These are phyloP conservation scores for Daldinia vernicosa DNA, from an alignment of 495 filamentous ascomycete genomes.

Conservation along the genomic window DNA sequence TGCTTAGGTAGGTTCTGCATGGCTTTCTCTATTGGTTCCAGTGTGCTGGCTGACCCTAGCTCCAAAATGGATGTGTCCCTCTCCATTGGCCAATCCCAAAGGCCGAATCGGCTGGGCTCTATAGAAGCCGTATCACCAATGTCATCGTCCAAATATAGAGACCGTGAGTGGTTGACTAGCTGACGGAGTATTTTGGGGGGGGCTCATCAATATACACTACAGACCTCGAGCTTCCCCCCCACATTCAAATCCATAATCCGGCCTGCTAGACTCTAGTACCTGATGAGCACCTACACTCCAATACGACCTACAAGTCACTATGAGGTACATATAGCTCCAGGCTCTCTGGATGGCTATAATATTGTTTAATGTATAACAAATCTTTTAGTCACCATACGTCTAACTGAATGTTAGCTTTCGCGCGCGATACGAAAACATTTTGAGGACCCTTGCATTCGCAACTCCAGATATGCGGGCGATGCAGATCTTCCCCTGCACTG, in stretches of 20 bases:
- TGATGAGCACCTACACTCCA: conserved; percentile 19
- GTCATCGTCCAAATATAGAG: too few relatives aligned
- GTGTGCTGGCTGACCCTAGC: not conserved
- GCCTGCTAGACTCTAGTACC: conserved; percentile 24
- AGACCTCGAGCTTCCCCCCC: conserved; percentile 25
- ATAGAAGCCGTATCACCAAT: conserved; percentile 32
- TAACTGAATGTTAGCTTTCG: conserved; percentile 7
- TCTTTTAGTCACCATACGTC: conserved; percentile 26
- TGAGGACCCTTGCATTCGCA: conserved; percentile 30
- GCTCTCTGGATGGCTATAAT: conserved; percentile 12
- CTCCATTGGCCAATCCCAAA: conserved; percentile 24
- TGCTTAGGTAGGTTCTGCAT: conserved; percentile 21
- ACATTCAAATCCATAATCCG: conserved; percentile 26
- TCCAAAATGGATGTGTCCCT: not conserved
- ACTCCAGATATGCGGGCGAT: conserved; percentile 25
- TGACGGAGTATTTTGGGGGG: conserved; percentile 31
- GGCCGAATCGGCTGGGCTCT: conserved; percentile 12
- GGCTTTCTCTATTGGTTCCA: conserved; percentile 11
- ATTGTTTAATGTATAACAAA: conserved; percentile 25
- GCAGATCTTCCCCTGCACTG: conserved; percentile 30
- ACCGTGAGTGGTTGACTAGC: too few relatives aligned
- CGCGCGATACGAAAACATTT: conserved; percentile 30
- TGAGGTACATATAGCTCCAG: conserved; percentile 19
- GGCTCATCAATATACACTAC: conserved; percentile 14
- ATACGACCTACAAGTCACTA: conserved; percentile 23